Evolutionary conservation across 1,284 basidiomycete species (phyloP).

Genomic region (Puccinia brachypodii): DNA sequence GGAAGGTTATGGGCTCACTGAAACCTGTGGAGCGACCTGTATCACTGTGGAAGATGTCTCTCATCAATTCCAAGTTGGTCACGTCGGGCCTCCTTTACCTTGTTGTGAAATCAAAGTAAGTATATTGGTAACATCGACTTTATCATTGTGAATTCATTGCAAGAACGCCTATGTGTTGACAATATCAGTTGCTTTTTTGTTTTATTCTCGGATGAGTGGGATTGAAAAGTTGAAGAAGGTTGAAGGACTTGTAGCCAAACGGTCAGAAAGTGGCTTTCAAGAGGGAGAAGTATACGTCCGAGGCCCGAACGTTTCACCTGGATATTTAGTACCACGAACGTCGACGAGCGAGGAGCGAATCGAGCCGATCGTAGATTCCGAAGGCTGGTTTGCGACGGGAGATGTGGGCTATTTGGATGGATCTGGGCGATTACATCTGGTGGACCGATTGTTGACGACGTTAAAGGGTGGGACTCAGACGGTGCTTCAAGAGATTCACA

Average conservation of each 20-base stretch:
- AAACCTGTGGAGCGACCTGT: constrained; percentile 29
- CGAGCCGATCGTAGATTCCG: background rate
- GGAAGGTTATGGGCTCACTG: constrained; percentile 37
- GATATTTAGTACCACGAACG: constrained; percentile 22
- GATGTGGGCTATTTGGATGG: constrained; percentile 37
- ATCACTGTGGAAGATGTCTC: constrained; percentile 19
- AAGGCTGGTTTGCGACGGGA: constrained; percentile 39
- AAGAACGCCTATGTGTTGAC: background rate
- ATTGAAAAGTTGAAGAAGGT: constrained; percentile 37
- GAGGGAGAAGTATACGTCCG: constrained; percentile 27
- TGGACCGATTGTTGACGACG: constrained; percentile 24
- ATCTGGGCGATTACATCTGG: background rate
- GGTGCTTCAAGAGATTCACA: constrained; percentile 30
- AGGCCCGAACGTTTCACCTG: constrained; percentile 23
- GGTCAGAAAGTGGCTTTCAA: constrained; percentile 16
- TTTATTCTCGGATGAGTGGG: constrained; percentile 15
- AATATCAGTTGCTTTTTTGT: background rate
- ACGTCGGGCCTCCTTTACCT: constrained; percentile 37
- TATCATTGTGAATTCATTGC: background rate
- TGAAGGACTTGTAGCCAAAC: background rate
- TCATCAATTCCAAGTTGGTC: constrained; percentile 12
- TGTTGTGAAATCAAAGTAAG: constrained; percentile 47
- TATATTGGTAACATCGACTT: background rate
- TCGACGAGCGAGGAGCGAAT: background rate
- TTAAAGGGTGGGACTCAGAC: background rate